These are phyloP conservation scores for Dactylella cylindrospora DNA, from an alignment of 2,329 filamentous ascomycete genomes.

Conservation along the genomic window DNA sequence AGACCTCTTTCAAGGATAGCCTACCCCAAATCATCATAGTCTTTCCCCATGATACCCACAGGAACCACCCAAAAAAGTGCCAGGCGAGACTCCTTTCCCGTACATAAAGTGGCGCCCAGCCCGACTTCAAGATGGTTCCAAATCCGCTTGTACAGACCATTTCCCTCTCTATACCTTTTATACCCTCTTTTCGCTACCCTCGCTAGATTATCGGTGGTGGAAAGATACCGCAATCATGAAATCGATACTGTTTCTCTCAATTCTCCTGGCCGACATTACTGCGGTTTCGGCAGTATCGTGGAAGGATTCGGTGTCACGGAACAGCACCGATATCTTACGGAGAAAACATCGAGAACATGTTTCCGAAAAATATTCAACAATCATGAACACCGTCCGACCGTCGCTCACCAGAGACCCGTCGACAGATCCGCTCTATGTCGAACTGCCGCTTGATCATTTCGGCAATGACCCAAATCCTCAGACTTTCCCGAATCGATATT, in stretches of 20 bases:
- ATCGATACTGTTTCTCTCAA: conserved; percentile 13
- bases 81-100: conserved; percentile 3
- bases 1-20: conserved; percentile 14
- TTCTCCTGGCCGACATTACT: conserved; percentile 13
- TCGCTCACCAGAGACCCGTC: conserved; percentile 12
- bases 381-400: conserved; percentile 17
- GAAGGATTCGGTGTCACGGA: conserved; percentile 40
- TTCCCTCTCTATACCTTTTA: conserved; percentile 3
- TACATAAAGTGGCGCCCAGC: conserved; percentile 28
- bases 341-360: conserved; percentile 9
- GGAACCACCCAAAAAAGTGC: conserved; percentile 5
- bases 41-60: conserved; percentile 23
- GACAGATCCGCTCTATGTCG: conserved; percentile 27
- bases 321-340: conserved; percentile 28
- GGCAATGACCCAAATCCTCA: conserved; percentile 16
- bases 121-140: neutral
- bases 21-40: neutral
- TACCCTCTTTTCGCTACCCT: conserved; percentile 4
- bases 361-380: conserved; percentile 10
- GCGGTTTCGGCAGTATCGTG: conserved; percentile 20
- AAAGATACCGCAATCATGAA: conserved; percentile 20
- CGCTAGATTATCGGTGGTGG: no score
- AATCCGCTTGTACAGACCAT: neutral
- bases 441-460: conserved; percentile 48
- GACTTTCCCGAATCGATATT: conserved; percentile 47